Base-by-base conservation (phyloP, 371 early-diverging fungal genomes). In the Circinella minor region DNA sequence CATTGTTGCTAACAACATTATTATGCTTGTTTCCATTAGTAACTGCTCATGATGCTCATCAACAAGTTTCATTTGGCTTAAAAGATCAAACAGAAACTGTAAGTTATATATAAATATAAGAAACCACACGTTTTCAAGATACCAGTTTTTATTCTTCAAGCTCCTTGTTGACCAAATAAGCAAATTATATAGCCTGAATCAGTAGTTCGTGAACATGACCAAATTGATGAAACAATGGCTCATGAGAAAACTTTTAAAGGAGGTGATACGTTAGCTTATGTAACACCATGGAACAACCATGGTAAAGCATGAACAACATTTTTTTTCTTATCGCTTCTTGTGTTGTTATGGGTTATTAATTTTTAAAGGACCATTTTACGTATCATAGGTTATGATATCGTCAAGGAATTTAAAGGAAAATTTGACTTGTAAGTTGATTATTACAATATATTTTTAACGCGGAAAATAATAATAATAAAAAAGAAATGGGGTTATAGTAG, bases 211-310 rank as follows among this genome's bases (percentile, higher is more conserved):
- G 38, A 66, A 4, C 77, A 75, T 36, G 63, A 66, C 39, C 67
- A 70, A 39, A 63, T 68, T 20, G 70, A 75, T 36, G 55, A 54
- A 11, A 39, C 47, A 20, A 72, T 73, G 36, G 80, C 82, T 3
- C 81, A 81, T 62, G 66, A 60, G 4, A 86, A 86, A 68, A 63
- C 64, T 10, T 84, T 82, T 55, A 36, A 71, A 54, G 76, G 73
- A 54, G 76, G 73, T 5, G 75, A 75, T 8, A 79, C 82, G 1
- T 65, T 91, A 54, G 91, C 83, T 9, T 91, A 89, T 71, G 88
- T 91, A 17, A 91, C 91, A 0, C 91, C 91, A 3, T 91, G 91
- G 91, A 89, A 91, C 71, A 86, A 83, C 66, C 76, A 80, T 69
- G 91, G 90, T 80, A 51, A 10, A 39, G n/a, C 27, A 54, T 13